A percentile compares a stretch with the other conserved stretches of the same genome.
Conservation (phyloP, 306 rosid genomes). For the Macrotyloma uniflorum region DNA sequence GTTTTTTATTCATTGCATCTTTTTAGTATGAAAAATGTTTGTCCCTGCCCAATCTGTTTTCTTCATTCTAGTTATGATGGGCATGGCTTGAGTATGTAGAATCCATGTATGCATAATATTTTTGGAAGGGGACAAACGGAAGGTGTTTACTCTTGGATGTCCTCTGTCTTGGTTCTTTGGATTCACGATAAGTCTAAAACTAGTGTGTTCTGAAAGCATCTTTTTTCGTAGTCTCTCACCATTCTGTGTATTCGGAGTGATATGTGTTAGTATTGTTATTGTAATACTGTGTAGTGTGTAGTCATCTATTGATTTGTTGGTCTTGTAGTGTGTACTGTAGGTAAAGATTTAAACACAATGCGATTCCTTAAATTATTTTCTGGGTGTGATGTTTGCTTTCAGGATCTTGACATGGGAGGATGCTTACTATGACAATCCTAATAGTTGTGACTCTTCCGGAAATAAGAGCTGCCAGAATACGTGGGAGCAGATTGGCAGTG, state of each 20-base stretch:
- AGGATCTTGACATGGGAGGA: conserved; percentile 97
- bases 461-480: conserved; percentile 53
- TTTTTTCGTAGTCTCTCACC: conserved; percentile 10
- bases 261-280: conserved; percentile 14
- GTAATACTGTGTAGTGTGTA: neutral
- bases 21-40: neutral
- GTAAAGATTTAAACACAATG: neutral
- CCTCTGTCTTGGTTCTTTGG: neutral
- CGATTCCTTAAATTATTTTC: conserved; percentile 5
- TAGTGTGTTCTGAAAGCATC: neutral
- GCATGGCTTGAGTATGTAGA: conserved; percentile 3
- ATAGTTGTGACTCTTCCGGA: conserved; percentile 49
- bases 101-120: neutral
- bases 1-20: neutral
- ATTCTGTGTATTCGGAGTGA: neutral
- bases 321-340: neutral
- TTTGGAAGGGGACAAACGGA: neutral
- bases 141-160: neutral
- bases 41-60: no score
- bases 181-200: neutral
- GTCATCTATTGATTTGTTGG: conserved; percentile 20
- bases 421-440: conserved; percentile 75
- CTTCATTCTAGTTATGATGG: neutral
- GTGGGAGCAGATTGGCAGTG: conserved; percentile 53
- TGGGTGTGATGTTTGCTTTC: conserved; percentile 40